A percentile compares a stretch with the other conserved stretches of the same genome.
Conservation (phyloP, 768 basidiomycete genomes). For the Trametes punicea region DNA sequence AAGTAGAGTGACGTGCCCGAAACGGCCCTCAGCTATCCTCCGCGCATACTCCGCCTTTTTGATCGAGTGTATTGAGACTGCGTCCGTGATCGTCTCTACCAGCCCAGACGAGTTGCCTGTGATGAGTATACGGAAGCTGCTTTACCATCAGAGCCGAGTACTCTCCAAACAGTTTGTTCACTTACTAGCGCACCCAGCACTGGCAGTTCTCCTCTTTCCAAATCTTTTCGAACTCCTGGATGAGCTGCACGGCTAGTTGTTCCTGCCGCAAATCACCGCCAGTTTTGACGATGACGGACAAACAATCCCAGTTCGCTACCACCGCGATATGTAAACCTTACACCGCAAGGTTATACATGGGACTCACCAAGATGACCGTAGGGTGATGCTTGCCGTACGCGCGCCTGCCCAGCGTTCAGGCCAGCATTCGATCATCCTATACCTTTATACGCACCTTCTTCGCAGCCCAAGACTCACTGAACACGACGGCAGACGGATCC, state of each 20-base stretch:
- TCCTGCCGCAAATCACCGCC: conserved; percentile 96
- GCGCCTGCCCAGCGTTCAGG: conserved; percentile 46
- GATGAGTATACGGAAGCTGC: conserved; percentile 92
- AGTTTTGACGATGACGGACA: conserved; percentile 98
- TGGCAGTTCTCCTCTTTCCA: conserved; percentile 92
- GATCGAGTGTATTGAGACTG: conserved; percentile 97
- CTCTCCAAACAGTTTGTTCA: background rate
- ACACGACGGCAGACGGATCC: conserved; percentile 94
- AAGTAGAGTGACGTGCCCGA: conserved; percentile 84
- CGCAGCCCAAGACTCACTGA: conserved; percentile 90
- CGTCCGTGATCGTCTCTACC: conserved; percentile 97
- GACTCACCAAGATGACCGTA: conserved; percentile 88
- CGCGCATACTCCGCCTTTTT: conserved; percentile 98
- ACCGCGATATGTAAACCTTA: background rate
- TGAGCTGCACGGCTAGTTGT: conserved; percentile 93
- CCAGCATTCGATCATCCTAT: background rate
- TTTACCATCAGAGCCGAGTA: background rate
- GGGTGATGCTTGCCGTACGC: conserved; percentile 90
- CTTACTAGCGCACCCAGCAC: conserved; percentile 92
- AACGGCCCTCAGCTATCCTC: conserved; percentile 70
- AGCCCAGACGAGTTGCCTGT: conserved; percentile 91
- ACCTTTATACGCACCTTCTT: conserved; percentile 65
- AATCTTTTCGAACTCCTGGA: conserved; percentile 88
- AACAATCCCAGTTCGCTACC: conserved; percentile 78
- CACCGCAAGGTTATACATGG: background rate